Conservation (phyloP, 768 basidiomycete genomes). For the Xerocomus brunneocitrinus region DNA sequence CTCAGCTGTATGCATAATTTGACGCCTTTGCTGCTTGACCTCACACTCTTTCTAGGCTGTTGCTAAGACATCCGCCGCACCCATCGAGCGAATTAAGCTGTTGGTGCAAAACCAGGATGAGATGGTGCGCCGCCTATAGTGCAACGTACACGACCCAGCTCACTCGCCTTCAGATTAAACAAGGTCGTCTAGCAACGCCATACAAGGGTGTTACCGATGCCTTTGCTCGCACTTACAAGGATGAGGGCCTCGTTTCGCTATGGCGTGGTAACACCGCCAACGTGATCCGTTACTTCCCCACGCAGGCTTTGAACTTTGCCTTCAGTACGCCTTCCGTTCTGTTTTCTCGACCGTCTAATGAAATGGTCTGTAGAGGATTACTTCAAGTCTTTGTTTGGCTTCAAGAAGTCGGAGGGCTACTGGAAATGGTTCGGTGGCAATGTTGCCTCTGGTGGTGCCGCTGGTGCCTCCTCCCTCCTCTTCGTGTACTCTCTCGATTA, state of each 20-base stretch:
- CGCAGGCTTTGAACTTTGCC: slow-evolving; percentile 99
- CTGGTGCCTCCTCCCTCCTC: slow-evolving; percentile 96
- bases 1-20: slow-evolving; percentile 61
- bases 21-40: not conserved
- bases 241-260: slow-evolving; percentile 92
- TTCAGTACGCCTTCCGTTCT: slow-evolving; percentile 62
- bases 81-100: slow-evolving; percentile 99
- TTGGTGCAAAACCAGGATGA: slow-evolving; percentile 99
- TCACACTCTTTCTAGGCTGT: slow-evolving; percentile 63
- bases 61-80: slow-evolving; percentile 97
- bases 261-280: slow-evolving; percentile 99
- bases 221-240: slow-evolving; percentile 85
- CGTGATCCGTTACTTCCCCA: slow-evolving; percentile 99
- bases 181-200: slow-evolving; percentile 92
- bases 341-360: slow-evolving; percentile 1
- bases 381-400: slow-evolving; percentile 98
- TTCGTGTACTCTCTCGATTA: slow-evolving; percentile 99
- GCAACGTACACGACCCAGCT: slow-evolving; percentile 1
- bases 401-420: slow-evolving; percentile 97
- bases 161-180: slow-evolving; percentile 74
- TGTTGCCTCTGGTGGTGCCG: slow-evolving; percentile 97
- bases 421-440: slow-evolving; percentile 99
- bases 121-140: slow-evolving; percentile 60
- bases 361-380: slow-evolving; percentile 64
- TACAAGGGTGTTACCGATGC: slow-evolving; percentile 97